phyloP scores from a whole-genome alignment of 768 basidiomycete genomes.

The Pseudohyphozyma bogoriensis region DNA sequence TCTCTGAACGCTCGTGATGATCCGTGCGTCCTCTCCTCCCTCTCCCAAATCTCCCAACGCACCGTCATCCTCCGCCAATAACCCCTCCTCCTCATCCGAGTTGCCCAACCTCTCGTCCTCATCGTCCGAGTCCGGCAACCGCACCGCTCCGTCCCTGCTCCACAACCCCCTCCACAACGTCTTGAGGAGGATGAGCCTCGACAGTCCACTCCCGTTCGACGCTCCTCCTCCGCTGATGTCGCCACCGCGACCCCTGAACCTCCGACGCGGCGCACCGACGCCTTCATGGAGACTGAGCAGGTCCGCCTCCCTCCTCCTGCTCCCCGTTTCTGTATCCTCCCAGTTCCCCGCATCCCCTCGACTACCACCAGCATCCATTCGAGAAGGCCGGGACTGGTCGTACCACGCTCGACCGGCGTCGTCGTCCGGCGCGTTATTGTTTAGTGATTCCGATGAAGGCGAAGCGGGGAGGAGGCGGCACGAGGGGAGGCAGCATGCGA shows the following conservation, averaged over 20 bases:
- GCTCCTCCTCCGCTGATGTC: conserved; percentile 17
- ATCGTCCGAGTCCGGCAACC: conserved; percentile 14
- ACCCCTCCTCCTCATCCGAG: not conserved
- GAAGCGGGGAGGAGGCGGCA: conserved; percentile 2
- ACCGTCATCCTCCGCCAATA: conserved; percentile 2
- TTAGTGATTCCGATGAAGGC: conserved; percentile 10
- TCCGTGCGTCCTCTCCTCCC: not conserved
- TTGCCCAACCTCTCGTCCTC: not conserved
- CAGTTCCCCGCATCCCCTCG: not conserved
- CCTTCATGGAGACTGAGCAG: conserved; percentile 9
- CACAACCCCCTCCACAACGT: conserved; percentile 20
- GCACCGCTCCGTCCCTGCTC: conserved; percentile 5
- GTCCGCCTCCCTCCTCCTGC: conserved; percentile 5
- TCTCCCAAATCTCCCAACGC: not conserved
- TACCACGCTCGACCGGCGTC: not conserved
- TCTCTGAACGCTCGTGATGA: not conserved
- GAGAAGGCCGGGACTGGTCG: not conserved
- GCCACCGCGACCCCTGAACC: not conserved
- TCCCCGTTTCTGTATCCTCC: not conserved
- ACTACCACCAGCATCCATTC: too few relatives aligned
- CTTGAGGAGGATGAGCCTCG: too few relatives aligned
- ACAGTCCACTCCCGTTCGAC: conserved; percentile 1
- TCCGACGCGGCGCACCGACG: not conserved
- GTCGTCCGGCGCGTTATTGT: not conserved
- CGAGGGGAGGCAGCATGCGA: conserved; percentile 11